Conservation (phyloP, 2,329 filamentous ascomycete species). For the Paraphaeosphaeria minitans region DNA sequence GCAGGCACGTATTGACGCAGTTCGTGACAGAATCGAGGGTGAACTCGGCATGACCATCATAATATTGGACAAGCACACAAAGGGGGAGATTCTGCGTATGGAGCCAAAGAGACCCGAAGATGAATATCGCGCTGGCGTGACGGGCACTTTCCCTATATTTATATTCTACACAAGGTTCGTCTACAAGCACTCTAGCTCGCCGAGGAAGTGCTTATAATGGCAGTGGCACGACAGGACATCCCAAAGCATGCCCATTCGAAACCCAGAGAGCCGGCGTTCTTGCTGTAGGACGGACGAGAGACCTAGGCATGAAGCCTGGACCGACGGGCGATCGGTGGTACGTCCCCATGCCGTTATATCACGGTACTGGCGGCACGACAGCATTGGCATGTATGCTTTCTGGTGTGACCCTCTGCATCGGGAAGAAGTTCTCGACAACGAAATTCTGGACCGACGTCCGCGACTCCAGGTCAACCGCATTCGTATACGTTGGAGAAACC, state of each 20-base stretch:
- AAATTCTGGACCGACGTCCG: conserved; percentile 75
- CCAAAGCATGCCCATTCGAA: conserved; percentile 71
- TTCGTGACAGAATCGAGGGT: conserved; percentile 53
- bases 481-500: conserved; percentile 80
- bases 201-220: conserved; percentile 15
- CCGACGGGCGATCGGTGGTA: conserved; percentile 67
- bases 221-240: conserved; percentile 75
- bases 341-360: conserved; percentile 77
- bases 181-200: neutral
- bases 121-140: conserved; percentile 59
- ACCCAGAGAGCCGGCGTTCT: conserved; percentile 53
- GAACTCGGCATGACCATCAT: conserved; percentile 65
- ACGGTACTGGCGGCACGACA: conserved; percentile 71
- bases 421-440: conserved; percentile 69
- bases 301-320: conserved; percentile 46
- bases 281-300: conserved; percentile 43
- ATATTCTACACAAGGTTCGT: conserved; percentile 71
- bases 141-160: conserved; percentile 61
- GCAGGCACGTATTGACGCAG: conserved; percentile 61
- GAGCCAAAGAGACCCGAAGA: conserved; percentile 61
- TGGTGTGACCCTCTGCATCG: conserved; percentile 65
- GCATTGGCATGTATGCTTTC: conserved; percentile 61
- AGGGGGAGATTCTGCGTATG: conserved; percentile 54
- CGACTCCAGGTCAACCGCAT: conserved; percentile 69
- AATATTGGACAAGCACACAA: conserved; percentile 57